Percentiles rank a stretch among this genome's conserved stretches.
phyloP scores from a whole-genome alignment of 169 alveolate genomes.

The Toxoplasma gondii region DNA sequence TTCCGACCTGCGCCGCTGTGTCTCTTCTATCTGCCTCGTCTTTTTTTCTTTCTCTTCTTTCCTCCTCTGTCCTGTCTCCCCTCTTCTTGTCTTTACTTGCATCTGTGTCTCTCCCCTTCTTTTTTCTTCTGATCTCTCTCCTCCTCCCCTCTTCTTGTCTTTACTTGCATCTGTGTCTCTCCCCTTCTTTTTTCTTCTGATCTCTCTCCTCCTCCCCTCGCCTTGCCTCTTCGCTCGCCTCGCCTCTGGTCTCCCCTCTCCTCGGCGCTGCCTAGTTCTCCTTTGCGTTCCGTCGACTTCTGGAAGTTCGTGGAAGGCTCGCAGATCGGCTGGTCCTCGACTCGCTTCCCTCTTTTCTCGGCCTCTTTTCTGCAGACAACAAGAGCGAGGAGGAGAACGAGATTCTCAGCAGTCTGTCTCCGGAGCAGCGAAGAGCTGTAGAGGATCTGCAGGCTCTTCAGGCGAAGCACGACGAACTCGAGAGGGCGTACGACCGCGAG shows the following conservation, averaged over 20 bases:
- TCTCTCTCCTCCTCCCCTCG: too few species aligned
- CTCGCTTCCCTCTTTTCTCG: too few species aligned
- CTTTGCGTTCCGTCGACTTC: background rate
- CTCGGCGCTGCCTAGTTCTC: too few species aligned
- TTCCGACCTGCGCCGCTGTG: too few species aligned
- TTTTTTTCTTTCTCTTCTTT: background rate
- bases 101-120: background rate
- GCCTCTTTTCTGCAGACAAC: background rate
- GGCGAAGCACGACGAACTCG: conserved; percentile 11
- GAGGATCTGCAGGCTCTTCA: background rate
- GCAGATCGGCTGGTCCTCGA: too few species aligned
- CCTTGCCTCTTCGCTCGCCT: too few species aligned
- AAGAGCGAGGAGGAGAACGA: conserved; percentile 36
- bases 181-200: background rate
- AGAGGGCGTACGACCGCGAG: conserved; percentile 7
- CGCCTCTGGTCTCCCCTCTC: too few species aligned
- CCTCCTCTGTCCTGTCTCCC: background rate
- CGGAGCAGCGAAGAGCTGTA: background rate
- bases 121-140: background rate
- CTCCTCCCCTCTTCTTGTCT: background rate
- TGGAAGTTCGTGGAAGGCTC: background rate
- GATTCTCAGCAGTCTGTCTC: background rate
- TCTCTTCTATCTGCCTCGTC: background rate
- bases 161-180: background rate
- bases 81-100: background rate